These are phyloP conservation scores for Scalesia atractyloides DNA, from an alignment of 129 eudicot genomes.

Conservation along the genomic window DNA sequence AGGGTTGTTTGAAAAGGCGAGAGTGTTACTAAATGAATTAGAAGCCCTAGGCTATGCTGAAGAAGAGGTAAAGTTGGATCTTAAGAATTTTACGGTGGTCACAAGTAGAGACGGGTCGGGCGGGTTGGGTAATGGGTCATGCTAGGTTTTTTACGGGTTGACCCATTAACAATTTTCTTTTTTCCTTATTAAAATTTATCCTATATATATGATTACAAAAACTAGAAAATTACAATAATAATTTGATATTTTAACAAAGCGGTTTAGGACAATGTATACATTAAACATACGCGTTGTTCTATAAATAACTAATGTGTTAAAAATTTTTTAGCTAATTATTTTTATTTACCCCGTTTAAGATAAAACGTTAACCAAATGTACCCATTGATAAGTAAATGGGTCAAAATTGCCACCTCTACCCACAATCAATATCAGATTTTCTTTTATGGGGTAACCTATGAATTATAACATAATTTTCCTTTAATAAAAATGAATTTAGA, in stretches of 20 bases:
- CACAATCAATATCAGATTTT: not conserved
- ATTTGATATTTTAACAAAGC: not conserved
- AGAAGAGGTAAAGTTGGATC: constrained; percentile 63
- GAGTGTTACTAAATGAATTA: constrained; percentile 61
- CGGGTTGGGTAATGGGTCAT: not conserved
- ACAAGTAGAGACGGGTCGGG: not conserved
- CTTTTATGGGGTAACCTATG: not conserved
- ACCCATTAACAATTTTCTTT: not conserved
- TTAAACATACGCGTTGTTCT: not conserved
- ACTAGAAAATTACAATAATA: not conserved
- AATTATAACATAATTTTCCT: not conserved
- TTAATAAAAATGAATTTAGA: not conserved
- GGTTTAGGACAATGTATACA: not conserved
- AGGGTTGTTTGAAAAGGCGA: constrained; percentile 80
- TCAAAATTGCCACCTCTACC: not conserved
- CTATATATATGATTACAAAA: not conserved
- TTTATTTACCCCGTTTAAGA: not conserved
- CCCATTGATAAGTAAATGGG: not conserved
- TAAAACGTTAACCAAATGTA: not conserved
- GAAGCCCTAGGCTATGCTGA: constrained; percentile 79
- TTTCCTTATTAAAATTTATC: not conserved
- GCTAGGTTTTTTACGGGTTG: not conserved
- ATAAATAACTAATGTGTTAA: too few species aligned
- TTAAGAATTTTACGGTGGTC: not conserved
- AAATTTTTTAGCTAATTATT: not conserved